A percentile compares a stretch with the other conserved stretches of the same genome.
phyloP scores from a whole-genome alignment of 176 grass and related monocot genomes.

The Paspalum notatum region DNA sequence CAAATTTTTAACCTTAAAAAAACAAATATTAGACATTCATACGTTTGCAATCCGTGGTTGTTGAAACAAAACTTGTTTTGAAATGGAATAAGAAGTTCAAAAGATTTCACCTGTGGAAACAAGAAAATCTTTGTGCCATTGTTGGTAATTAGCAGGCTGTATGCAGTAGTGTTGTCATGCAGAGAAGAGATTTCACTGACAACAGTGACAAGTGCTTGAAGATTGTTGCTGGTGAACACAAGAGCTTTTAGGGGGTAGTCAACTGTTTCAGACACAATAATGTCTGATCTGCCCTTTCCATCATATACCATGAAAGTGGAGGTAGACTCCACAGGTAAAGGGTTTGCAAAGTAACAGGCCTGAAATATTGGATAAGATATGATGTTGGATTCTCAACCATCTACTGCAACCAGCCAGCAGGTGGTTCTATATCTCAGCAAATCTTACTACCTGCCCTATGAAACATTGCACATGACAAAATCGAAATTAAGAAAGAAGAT shows the following conservation, averaged over 20 bases:
- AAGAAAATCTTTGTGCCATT: slow-evolving; percentile 55
- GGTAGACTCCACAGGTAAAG: slow-evolving; percentile 70
- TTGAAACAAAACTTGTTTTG: background rate
- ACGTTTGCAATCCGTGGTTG: background rate
- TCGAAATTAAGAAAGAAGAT: background rate
- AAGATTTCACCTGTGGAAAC: slow-evolving; percentile 63
- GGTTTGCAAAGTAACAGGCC: slow-evolving; percentile 70
- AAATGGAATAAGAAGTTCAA: background rate
- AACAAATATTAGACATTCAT: background rate
- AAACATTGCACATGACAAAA: background rate
- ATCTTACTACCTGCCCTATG: background rate
- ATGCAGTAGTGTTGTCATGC: slow-evolving; percentile 33
- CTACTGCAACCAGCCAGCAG: background rate
- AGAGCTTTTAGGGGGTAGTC: slow-evolving; percentile 69
- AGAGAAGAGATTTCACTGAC: slow-evolving; percentile 51
- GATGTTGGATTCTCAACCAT: slow-evolving; percentile 21
- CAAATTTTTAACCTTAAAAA: slow-evolving; percentile 42
- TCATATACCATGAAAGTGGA: slow-evolving; percentile 45
- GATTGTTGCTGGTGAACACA: slow-evolving; percentile 55
- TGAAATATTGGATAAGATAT: slow-evolving; percentile 39
- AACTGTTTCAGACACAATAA: slow-evolving; percentile 54
- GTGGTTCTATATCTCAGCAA: background rate
- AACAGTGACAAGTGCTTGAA: slow-evolving; percentile 35
- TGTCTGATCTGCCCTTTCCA: slow-evolving; percentile 29
- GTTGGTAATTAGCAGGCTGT: slow-evolving; percentile 66